Base-by-base conservation (phyloP, 805 yeast genomes). In the Tetrapisispora phaffii region DNA sequence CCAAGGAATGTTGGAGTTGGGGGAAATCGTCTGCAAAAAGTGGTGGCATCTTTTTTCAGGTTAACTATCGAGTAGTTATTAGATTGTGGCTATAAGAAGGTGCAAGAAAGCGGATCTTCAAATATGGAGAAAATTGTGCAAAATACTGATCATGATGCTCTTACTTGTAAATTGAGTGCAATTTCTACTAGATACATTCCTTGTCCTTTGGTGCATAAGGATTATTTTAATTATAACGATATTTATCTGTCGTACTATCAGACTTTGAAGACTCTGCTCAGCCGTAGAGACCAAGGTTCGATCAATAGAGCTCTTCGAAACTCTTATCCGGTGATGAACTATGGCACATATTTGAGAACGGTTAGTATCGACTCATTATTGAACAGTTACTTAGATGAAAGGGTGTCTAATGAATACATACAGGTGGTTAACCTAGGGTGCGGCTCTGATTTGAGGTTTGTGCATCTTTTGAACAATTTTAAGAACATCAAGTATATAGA, bases 381-480 rank as follows among this genome's bases (percentile, higher is more conserved):
- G 2, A 58, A 68, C 2, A 53, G 58, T 19, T 80, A 78, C 49
- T 39, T 78, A 2, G 35, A 50, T 6, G 17, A 34, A 5, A 4
- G 34, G 3, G 15, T 7, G 16, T 12, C 13, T 15, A 42, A 35
- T 19, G 42, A 21, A 19, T 21, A 36, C 3, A 62, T 75, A 32
- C 85, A 82, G 60, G 77, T 77, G 6, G 60, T 82, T 2, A 80
- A 79, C 43, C 74, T 82, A 58, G 86, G 85, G 41, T 78, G 85
- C 34, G 84, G 82, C 2, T 71, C 86, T 0, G 89, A 85, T 41
- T 73, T 82, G 7, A 60, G 82, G 49, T 64, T 67, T 35, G 69
- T 75, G 46, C 63, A 62, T 7, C 50, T 71, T 7, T 54, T 77
- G 15, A 32, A 56, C 7, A 37, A 56, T 19, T 42, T 46, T n/a